Percentiles rank a stretch among this genome's conserved stretches.
Conservation (phyloP, 192 early-diverging fungal genomes). For the Umbelopsis sp. region DNA sequence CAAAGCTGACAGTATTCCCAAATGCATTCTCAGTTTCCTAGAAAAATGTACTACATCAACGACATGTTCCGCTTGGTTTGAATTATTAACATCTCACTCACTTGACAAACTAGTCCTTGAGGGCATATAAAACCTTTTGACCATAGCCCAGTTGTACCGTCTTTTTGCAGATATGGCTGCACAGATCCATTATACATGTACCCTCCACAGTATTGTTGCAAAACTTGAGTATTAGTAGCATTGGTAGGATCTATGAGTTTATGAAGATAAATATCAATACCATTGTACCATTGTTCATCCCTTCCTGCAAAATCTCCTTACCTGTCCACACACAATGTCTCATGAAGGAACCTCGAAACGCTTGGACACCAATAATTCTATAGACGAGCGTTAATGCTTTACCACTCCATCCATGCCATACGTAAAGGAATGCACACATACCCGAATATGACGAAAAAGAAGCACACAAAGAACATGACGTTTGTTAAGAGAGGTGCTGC, state of each 20-base stretch:
- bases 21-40: slow-evolving; percentile 47
- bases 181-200: slow-evolving; percentile 9
- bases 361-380: slow-evolving; percentile 62
- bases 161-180: slow-evolving; percentile 14
- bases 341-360: slow-evolving; percentile 61
- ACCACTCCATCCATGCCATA: not conserved
- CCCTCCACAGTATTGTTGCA: slow-evolving; percentile 47
- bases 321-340: slow-evolving; percentile 53
- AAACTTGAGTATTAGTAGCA: slow-evolving; percentile 12
- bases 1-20: slow-evolving; percentile 50
- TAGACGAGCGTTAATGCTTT: not conserved
- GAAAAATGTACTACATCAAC: not conserved
- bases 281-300: too few relatives aligned
- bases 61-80: too few relatives aligned
- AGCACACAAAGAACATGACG: slow-evolving; percentile 58
- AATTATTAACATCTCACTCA: slow-evolving; percentile 12
- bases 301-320: not conserved
- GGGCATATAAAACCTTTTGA: slow-evolving; percentile 60
- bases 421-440: slow-evolving; percentile 24
- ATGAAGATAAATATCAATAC: too few relatives aligned
- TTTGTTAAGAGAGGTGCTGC: slow-evolving; percentile 58
- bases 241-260: slow-evolving; percentile 32
- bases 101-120: slow-evolving; percentile 46
- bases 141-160: slow-evolving; percentile 15
- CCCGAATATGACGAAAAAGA: slow-evolving; percentile 64